These are phyloP conservation scores for Rhodotorula sphaerocarpa DNA, from an alignment of 768 basidiomycete genomes.

Conservation along the genomic window DNA sequence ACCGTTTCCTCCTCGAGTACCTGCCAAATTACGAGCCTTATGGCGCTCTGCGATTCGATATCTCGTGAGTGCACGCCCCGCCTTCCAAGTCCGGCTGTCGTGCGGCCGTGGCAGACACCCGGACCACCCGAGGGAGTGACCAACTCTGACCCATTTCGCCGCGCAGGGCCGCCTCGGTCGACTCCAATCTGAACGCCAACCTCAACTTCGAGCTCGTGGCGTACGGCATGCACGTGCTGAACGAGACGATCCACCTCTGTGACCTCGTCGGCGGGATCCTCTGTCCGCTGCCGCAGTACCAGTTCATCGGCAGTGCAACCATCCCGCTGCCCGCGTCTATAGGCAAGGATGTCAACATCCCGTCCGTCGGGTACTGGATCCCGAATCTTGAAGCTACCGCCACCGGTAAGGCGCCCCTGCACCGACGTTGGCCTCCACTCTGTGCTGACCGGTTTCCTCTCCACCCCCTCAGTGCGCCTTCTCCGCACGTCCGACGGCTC, in stretches of 20 bases:
- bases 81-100: no score
- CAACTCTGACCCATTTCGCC: not conserved
- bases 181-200: conserved; percentile 53
- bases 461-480: conserved; percentile 14
- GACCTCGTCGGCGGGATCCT: conserved; percentile 64
- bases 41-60: conserved; percentile 17
- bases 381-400: conserved; percentile 88
- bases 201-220: conserved; percentile 75
- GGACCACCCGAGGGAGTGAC: not conserved
- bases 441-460: not conserved
- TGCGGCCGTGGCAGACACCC: no score
- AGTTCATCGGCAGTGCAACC: conserved; percentile 59
- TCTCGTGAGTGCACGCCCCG: conserved; percentile 1
- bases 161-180: conserved; percentile 37
- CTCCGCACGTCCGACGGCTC: conserved; percentile 42
- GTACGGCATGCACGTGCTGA: conserved; percentile 66
- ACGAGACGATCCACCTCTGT: conserved; percentile 81
- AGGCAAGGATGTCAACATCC: conserved; percentile 50
- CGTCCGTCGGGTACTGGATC: conserved; percentile 70
- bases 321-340: conserved; percentile 19
- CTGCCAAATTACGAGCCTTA: conserved; percentile 1
- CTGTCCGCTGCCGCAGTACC: conserved; percentile 71
- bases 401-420: conserved; percentile 61
- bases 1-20: conserved; percentile 31
- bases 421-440: conserved; percentile 53